Base-by-base conservation (phyloP, 306 rosid genomes). In the Delonix regia region DNA sequence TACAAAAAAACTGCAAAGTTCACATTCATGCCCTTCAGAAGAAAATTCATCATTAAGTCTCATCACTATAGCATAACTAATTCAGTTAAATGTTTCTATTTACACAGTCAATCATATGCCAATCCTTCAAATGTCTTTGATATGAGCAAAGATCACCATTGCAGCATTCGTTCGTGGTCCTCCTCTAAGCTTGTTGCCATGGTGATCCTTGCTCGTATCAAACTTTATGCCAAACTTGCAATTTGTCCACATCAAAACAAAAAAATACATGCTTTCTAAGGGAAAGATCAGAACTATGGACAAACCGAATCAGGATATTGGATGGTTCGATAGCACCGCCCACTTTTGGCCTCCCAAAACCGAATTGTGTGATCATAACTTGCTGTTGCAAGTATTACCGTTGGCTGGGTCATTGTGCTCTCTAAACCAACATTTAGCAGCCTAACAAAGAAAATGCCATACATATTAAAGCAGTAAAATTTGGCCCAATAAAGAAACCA, bases 291-390 rank as follows among this genome's bases (percentile, higher is more conserved):
- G 42, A 57, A 33, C 41, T 53, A 12, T 76, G 56, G 48, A 49
- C 89, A 41, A 67, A 96, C 99, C 86, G 99, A 96, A 85, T 96
- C 99, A 33, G 98, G 99, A 81, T 93, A 91, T 47, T 91, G 97
- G 67, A 96, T 96, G 53, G 98, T 96, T 28, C 98, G 97, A 69
- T 89, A 90, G 83, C 99, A 96, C n/a, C 97, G 98, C 64, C 98
- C 98, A 68, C 98, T 86, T 84, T 93, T 96, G 69, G 99, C 98
- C 80, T 96, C 99, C 99, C 99, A 96, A 81, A 96, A 96, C 55
- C 93, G 93, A 86, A 96, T 91, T 41, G 97, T 88, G 87, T 91
- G 99, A 85, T 96, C 99, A 85, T 96, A 96, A 83, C 98, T 91
- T 5, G 98, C 97, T 24, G 99, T 96, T 19, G 99, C 98, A 70